Conservation (phyloP, 192 early-diverging fungal genomes). For the Rhizophagus sp. region DNA sequence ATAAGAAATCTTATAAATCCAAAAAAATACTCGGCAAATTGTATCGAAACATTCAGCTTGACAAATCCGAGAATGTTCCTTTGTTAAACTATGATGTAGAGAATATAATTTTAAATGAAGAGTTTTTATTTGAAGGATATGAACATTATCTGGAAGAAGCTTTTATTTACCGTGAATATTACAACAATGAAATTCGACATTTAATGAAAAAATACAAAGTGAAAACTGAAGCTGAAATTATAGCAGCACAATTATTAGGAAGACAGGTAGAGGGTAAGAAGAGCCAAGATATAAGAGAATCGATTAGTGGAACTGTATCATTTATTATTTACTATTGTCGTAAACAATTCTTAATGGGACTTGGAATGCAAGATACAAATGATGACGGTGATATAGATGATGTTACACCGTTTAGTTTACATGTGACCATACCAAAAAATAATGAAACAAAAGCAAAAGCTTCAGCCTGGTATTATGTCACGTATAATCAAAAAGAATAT, state of each 20-base stretch:
- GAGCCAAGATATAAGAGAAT: constrained; percentile 11
- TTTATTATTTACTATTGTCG: neutral
- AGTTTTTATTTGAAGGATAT: constrained; percentile 3
- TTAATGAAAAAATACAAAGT: constrained; percentile 18
- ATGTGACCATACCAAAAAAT: neutral
- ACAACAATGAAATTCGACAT: neutral
- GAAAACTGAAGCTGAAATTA: constrained; percentile 22
- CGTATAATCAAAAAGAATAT: neutral
- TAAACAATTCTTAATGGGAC: neutral
- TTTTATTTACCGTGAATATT: neutral
- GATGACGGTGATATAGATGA: neutral
- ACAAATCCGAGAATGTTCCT: neutral
- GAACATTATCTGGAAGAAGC: constrained; percentile 7
- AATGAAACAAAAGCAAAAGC: constrained; percentile 27
- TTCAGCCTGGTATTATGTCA: constrained; percentile 22
- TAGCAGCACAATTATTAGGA: neutral
- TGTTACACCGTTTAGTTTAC: neutral
- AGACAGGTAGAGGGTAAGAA: neutral
- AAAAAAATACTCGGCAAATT: constrained; percentile 5
- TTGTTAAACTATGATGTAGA: neutral
- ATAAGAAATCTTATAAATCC: neutral
- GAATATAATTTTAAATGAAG: neutral
- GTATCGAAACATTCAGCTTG: constrained; percentile 2
- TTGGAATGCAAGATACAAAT: neutral
- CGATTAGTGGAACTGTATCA: neutral